Conservation (phyloP, 192 early-diverging fungal species). For the Paraglomus occultum region DNA sequence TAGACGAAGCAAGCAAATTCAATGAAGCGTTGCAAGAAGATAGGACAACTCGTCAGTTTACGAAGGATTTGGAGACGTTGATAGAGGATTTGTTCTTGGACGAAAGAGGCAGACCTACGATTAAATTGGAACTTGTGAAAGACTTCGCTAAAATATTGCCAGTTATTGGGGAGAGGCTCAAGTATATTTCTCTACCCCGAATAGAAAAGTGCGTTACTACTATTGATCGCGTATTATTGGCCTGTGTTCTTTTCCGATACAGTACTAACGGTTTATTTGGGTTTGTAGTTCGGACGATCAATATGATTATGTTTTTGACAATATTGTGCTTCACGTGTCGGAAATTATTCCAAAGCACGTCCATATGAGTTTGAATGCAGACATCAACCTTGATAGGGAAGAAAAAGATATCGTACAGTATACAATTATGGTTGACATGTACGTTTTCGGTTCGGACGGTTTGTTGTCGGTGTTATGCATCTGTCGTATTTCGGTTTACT, state of each 20-base stretch:
- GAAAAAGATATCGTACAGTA: constrained; percentile 30
- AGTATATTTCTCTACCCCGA: constrained; percentile 51
- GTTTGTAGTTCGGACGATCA: constrained; percentile 34
- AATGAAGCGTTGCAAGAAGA: constrained; percentile 40
- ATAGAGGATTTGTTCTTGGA: constrained; percentile 49
- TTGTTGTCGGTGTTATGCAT: not conserved
- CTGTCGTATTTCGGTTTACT: constrained; percentile 17
- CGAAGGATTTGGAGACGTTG: constrained; percentile 36
- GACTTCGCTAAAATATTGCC: constrained; percentile 48
- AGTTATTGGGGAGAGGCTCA: constrained; percentile 41
- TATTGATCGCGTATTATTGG: not conserved
- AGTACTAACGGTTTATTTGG: not conserved
- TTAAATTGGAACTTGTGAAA: constrained; percentile 52
- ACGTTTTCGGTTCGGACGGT: not conserved
- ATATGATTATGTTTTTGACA: constrained; percentile 37
- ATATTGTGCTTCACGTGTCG: constrained; percentile 37
- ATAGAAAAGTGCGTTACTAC: constrained; percentile 40
- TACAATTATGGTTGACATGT: constrained; percentile 16
- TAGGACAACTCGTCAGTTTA: constrained; percentile 34
- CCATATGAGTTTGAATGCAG: constrained; percentile 30
- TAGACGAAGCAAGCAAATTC: constrained; percentile 34
- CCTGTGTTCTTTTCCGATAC: not conserved
- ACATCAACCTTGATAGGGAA: constrained; percentile 33
- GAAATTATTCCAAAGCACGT: constrained; percentile 38
- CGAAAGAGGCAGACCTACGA: constrained; percentile 43